Conservation (phyloP, 768 basidiomycete genomes). For the Holtermanniella nyarrowii region DNA sequence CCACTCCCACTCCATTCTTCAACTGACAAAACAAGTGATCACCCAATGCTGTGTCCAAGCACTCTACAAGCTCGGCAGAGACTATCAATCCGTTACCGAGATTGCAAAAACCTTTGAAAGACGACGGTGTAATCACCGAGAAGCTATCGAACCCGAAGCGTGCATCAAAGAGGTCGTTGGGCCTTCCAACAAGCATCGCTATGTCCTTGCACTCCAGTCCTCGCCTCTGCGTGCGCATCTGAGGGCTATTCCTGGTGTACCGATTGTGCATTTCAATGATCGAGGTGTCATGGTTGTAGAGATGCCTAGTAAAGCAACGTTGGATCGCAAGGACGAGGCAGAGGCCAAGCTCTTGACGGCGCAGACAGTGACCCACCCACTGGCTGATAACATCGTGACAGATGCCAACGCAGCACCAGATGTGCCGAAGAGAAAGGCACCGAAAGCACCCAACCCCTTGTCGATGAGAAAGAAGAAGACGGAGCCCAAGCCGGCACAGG, state of each 20-base stretch:
- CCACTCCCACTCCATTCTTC: not conserved
- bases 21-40: constrained; percentile 61
- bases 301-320: constrained; percentile 70
- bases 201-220: constrained; percentile 78
- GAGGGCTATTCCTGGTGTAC: constrained; percentile 68
- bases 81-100: constrained; percentile 65
- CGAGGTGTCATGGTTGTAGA: constrained; percentile 80
- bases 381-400: constrained; percentile 1
- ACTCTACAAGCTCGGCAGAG: constrained; percentile 71
- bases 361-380: constrained; percentile 4
- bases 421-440: constrained; percentile 45
- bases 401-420: not conserved
- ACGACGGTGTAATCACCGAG: constrained; percentile 85
- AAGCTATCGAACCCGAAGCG: constrained; percentile 68
- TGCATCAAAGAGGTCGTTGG: constrained; percentile 76
- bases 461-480: constrained; percentile 66
- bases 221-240: constrained; percentile 58
- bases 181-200: constrained; percentile 81
- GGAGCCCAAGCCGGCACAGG: not conserved
- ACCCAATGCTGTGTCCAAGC: constrained; percentile 95
- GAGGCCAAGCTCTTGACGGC: constrained; percentile 47
- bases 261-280: constrained; percentile 81
- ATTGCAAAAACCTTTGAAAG: constrained; percentile 89
- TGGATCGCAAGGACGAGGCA: constrained; percentile 57
- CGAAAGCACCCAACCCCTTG: constrained; percentile 83